A percentile compares a stretch with the other conserved stretches of the same genome.
Evolutionary conservation across 768 basidiomycete genomes (phyloP).

Genomic region (Russula sp.): DNA sequence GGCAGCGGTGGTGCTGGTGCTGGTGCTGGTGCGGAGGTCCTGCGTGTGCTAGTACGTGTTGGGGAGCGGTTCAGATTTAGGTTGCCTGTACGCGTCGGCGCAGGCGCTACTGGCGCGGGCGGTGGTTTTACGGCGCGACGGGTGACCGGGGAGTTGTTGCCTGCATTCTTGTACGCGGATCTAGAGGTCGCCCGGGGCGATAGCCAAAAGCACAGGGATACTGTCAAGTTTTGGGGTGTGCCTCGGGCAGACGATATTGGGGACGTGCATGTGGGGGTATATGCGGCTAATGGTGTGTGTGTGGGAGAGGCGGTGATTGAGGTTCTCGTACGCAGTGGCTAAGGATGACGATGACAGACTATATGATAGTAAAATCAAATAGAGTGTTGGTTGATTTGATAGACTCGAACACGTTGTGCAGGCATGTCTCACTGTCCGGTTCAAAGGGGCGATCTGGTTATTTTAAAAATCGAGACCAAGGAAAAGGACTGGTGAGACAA

Average conservation of each 20-base stretch:
- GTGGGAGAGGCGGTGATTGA: slow-evolving; percentile 30
- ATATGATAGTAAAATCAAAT: neutral
- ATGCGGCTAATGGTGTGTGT: slow-evolving; percentile 20
- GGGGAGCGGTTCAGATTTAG: slow-evolving; percentile 31
- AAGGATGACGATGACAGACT: slow-evolving; percentile 13
- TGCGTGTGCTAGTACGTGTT: slow-evolving; percentile 29
- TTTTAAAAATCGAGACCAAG: slow-evolving; percentile 6
- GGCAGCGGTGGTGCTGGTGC: slow-evolving; percentile 15
- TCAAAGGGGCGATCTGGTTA: neutral
- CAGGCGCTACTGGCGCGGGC: slow-evolving; percentile 8
- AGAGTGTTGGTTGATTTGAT: slow-evolving; percentile 9
- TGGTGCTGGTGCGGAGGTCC: slow-evolving; percentile 14
- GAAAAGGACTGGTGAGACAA: slow-evolving; percentile 13
- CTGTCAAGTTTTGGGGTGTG: slow-evolving; percentile 31
- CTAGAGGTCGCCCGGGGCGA: slow-evolving; percentile 25
- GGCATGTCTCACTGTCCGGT: slow-evolving; percentile 5
- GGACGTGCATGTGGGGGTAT: slow-evolving; percentile 28
- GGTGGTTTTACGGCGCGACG: slow-evolving; percentile 21
- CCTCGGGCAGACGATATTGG: slow-evolving; percentile 30
- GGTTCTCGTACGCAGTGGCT: slow-evolving; percentile 28
- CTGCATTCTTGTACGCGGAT: slow-evolving; percentile 29
- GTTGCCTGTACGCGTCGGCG: slow-evolving; percentile 24
- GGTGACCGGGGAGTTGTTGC: slow-evolving; percentile 23
- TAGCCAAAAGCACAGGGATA: slow-evolving; percentile 19
- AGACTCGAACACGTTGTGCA: slow-evolving; percentile 17